phyloP scores from a whole-genome alignment of 2,329 filamentous ascomycete genomes.

The Diatrype stigma region DNA sequence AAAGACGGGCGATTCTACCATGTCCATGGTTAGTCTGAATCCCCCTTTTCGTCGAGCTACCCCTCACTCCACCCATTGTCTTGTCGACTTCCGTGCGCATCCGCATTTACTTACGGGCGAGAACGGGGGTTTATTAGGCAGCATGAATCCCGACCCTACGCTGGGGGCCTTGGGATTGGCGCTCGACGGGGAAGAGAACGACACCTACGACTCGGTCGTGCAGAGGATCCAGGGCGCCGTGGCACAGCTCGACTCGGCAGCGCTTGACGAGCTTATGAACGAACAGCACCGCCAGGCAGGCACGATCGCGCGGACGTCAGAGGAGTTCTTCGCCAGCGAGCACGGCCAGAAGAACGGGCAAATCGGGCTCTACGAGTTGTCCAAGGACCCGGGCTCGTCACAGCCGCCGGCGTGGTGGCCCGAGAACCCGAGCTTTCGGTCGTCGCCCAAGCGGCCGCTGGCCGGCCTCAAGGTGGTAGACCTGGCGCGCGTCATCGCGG shows the following conservation, averaged over 20 bases:
- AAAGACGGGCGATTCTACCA: slow-evolving; percentile 17
- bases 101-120: not conserved
- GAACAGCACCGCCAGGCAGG: slow-evolving; percentile 22
- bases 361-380: slow-evolving; percentile 18
- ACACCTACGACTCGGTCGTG: slow-evolving; percentile 2
- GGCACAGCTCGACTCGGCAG: slow-evolving; percentile 15
- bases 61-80: not conserved
- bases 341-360: slow-evolving; percentile 20
- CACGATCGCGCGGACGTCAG: slow-evolving; percentile 20
- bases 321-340: slow-evolving; percentile 21
- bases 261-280: slow-evolving; percentile 13
- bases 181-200: slow-evolving; percentile 4
- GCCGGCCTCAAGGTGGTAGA: slow-evolving; percentile 46
- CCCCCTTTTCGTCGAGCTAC: too few relatives aligned
- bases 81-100: not conserved
- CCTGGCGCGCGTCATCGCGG: slow-evolving; percentile 44
- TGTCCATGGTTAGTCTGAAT: slow-evolving; percentile 9
- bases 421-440: slow-evolving; percentile 15
- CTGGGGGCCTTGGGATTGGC: slow-evolving; percentile 12
- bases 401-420: slow-evolving; percentile 40
- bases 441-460: slow-evolving; percentile 35
- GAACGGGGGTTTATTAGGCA: not conserved
- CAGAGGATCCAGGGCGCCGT: slow-evolving; percentile 1
- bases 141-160: slow-evolving; percentile 11
- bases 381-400: slow-evolving; percentile 13